These are phyloP conservation scores for Candida stauntonica DNA, from an alignment of 805 yeast genomes.

Conservation along the genomic window DNA sequence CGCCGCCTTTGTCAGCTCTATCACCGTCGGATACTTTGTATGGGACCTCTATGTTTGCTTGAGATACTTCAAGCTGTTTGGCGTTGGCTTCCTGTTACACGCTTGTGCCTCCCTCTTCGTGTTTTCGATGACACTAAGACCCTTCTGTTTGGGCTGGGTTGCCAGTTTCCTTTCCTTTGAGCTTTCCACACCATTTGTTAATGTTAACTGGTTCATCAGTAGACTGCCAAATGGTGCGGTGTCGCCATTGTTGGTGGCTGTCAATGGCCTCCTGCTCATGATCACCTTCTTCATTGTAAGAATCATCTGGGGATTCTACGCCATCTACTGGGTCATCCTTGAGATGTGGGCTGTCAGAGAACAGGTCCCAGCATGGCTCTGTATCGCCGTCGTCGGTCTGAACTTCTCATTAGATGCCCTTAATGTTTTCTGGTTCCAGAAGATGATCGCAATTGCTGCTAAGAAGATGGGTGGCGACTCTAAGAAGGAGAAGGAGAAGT, in stretches of 20 bases:
- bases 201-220: conserved; percentile 85
- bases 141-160: conserved; percentile 76
- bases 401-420: conserved; percentile 62
- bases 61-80: conserved; percentile 61
- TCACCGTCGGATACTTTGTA: conserved; percentile 79
- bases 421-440: conserved; percentile 82
- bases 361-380: conserved; percentile 41
- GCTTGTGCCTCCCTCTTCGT: conserved; percentile 79
- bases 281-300: conserved; percentile 71
- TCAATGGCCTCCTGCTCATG: conserved; percentile 73
- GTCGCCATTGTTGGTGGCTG: conserved; percentile 45
- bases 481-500: conserved; percentile 1
- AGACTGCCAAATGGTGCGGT: conserved; percentile 68
- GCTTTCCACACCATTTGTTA: conserved; percentile 90
- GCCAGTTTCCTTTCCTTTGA: conserved; percentile 85
- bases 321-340: conserved; percentile 48
- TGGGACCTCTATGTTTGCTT: conserved; percentile 85
- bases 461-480: conserved; percentile 36
- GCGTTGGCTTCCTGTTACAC: conserved; percentile 77
- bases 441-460: conserved; percentile 75
- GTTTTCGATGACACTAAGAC: conserved; percentile 57
- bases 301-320: conserved; percentile 82
- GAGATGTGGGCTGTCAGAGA: conserved; percentile 45
- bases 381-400: conserved; percentile 46
- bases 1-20: conserved; percentile 66